Evolutionary conservation across 2,329 filamentous ascomycete genomes (phyloP).

Genomic region (Cryphonectria naterciae): DNA sequence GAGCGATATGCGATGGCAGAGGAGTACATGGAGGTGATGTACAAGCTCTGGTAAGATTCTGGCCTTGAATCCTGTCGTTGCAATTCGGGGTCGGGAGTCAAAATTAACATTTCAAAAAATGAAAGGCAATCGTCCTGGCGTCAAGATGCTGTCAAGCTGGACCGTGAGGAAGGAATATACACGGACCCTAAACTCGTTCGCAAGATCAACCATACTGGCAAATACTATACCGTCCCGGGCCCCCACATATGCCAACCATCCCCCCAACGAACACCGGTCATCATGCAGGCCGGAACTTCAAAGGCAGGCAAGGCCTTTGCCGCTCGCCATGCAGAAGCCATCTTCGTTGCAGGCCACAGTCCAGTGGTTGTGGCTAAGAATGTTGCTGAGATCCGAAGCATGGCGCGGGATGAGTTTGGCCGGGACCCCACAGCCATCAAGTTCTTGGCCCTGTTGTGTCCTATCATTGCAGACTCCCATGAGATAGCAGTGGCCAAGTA

Average conservation of each 20-base stretch:
- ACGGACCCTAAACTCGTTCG: constrained; percentile 56
- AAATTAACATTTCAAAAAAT: not conserved
- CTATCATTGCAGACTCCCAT: constrained; percentile 62
- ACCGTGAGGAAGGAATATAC: constrained; percentile 63
- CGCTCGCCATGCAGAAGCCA: constrained; percentile 66
- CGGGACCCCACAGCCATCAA: constrained; percentile 62
- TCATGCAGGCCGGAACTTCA: constrained; percentile 67
- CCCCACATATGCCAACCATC: constrained; percentile 65
- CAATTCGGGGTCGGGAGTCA: not conserved
- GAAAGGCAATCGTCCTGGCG: constrained; percentile 64
- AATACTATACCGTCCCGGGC: constrained; percentile 65
- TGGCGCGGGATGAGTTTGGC: constrained; percentile 52
- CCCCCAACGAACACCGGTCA: constrained; percentile 66
- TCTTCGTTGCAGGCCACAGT: constrained; percentile 64
- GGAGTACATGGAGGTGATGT: constrained; percentile 66
- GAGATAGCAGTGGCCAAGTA: constrained; percentile 64
- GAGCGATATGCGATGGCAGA: constrained; percentile 67
- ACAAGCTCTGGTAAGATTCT: constrained; percentile 56
- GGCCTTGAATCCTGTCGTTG: no score
- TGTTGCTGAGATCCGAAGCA: constrained; percentile 59
- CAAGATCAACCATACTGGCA: constrained; percentile 67
- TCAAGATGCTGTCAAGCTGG: constrained; percentile 65
- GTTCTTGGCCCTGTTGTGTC: constrained; percentile 61
- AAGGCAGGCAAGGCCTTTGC: constrained; percentile 64
- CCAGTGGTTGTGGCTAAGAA: constrained; percentile 59